These are phyloP conservation scores for Boletus reticuloceps DNA, from an alignment of 768 basidiomycete species.

Conservation along the genomic window DNA sequence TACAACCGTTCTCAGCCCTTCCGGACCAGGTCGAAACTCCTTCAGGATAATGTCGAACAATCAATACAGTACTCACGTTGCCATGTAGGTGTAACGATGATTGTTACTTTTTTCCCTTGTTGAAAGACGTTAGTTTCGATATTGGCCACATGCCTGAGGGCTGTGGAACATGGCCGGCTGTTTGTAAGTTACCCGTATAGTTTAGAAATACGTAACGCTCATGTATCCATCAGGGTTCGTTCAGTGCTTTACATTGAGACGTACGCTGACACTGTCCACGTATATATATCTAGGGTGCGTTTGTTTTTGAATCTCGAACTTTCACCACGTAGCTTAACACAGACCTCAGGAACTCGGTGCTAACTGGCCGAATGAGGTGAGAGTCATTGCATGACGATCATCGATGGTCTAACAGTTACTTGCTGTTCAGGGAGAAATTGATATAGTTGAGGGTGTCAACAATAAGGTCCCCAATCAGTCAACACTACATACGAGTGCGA, in stretches of 20 bases:
- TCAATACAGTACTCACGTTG: conserved; percentile 34
- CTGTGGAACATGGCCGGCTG: conserved; percentile 39
- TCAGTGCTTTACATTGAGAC: not conserved
- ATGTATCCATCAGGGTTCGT: conserved; percentile 25
- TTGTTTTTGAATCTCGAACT: not conserved
- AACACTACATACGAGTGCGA: conserved; percentile 28
- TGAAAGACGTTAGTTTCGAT: conserved; percentile 26
- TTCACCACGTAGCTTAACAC: not conserved
- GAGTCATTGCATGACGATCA: not conserved
- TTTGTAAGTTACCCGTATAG: conserved; percentile 25
- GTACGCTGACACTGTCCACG: not conserved
- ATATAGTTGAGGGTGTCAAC: conserved; percentile 36
- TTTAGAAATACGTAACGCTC: not conserved
- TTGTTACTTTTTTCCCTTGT: not conserved
- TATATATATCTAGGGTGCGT: conserved; percentile 22
- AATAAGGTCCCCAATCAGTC: conserved; percentile 26
- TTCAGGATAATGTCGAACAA: conserved; percentile 34
- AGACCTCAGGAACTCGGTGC: conserved; percentile 24
- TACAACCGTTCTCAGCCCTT: conserved; percentile 28
- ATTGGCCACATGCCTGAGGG: conserved; percentile 38
- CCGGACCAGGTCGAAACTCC: conserved; percentile 34
- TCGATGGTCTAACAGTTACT: not conserved
- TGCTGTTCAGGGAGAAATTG: conserved; percentile 26
- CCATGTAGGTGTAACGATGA: conserved; percentile 20
- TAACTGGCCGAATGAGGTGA: conserved; percentile 25